Evolutionary conservation across 352 stramenopile species (phyloP).

Genomic region (Blastocystis sp.): DNA sequence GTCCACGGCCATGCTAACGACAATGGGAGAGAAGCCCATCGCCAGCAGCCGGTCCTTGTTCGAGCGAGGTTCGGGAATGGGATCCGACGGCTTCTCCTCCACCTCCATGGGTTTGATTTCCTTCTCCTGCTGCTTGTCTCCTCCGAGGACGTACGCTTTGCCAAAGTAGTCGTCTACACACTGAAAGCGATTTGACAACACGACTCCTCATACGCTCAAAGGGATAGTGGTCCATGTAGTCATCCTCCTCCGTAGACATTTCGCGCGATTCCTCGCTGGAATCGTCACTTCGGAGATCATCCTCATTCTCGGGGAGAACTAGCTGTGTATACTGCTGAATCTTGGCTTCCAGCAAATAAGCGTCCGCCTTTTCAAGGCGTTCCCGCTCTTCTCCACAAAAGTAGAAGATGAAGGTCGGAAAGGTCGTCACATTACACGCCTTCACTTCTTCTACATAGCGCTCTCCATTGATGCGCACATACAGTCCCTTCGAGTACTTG

Average conservation of each 20-base stretch:
- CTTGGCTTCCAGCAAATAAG: background rate
- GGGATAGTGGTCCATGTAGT: no score
- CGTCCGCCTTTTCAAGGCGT: background rate
- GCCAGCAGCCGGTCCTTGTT: background rate
- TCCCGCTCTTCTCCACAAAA: slow-evolving; percentile 28
- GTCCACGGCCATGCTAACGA: background rate
- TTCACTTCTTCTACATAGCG: background rate
- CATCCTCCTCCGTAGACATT: no score
- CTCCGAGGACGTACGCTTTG: background rate
- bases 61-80: background rate
- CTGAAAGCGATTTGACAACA: background rate
- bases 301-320: background rate
- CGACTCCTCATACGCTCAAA: no score
- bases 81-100: background rate
- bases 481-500: background rate
- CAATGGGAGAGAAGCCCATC: background rate
- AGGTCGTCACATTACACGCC: background rate
- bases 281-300: no score
- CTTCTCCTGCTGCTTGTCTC: background rate
- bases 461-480: slow-evolving; percentile 8
- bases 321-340: slow-evolving; percentile 28
- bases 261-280: no score
- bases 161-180: background rate
- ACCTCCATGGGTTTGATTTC: background rate
- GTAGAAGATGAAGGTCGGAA: slow-evolving; percentile 28